Evolutionary conservation across 2,329 filamentous ascomycete genomes (phyloP).

Genomic region (Purpureocillium lavendulum): DNA sequence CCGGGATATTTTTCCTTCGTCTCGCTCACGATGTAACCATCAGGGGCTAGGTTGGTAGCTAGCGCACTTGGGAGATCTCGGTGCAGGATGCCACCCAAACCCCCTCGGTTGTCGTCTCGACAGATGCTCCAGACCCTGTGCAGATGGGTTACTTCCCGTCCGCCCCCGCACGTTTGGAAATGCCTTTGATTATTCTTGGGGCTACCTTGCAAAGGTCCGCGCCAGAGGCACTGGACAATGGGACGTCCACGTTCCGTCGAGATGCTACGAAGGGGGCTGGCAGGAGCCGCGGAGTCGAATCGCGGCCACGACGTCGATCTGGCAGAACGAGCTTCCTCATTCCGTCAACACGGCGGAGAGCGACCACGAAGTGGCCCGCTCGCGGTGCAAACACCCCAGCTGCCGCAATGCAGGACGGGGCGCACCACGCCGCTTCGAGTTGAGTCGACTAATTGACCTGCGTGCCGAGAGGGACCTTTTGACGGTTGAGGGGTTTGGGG

Average conservation of each 20-base stretch:
- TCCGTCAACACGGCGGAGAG: not conserved
- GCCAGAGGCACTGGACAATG: too few relatives aligned
- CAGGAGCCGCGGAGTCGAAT: not conserved
- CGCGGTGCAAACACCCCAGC: too few relatives aligned
- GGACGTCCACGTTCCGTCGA: conserved; percentile 4
- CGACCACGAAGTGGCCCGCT: too few relatives aligned
- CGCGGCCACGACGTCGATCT: not conserved
- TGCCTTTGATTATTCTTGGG: conserved; percentile 8
- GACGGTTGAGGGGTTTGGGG: conserved; percentile 1
- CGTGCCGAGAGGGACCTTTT: conserved; percentile 3
- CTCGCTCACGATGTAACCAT: conserved; percentile 16
- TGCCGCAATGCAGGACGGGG: too few relatives aligned
- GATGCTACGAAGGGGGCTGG: conserved; percentile 3
- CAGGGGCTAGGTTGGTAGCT: conserved; percentile 7
- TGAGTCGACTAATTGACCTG: not conserved
- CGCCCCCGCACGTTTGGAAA: conserved; percentile 7
- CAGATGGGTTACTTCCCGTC: conserved; percentile 15
- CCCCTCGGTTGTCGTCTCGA: not conserved
- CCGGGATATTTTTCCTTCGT: conserved; percentile 8
- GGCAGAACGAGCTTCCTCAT: conserved; percentile 2
- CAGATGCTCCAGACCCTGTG: conserved; percentile 5
- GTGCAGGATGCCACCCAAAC: conserved; percentile 5
- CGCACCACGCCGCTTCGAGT: conserved; percentile 1
- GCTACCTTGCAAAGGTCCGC: not conserved
- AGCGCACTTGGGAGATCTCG: conserved; percentile 11